These are phyloP conservation scores for Geranium incanum DNA, from an alignment of 441 rosid genomes.

Conservation along the genomic window DNA sequence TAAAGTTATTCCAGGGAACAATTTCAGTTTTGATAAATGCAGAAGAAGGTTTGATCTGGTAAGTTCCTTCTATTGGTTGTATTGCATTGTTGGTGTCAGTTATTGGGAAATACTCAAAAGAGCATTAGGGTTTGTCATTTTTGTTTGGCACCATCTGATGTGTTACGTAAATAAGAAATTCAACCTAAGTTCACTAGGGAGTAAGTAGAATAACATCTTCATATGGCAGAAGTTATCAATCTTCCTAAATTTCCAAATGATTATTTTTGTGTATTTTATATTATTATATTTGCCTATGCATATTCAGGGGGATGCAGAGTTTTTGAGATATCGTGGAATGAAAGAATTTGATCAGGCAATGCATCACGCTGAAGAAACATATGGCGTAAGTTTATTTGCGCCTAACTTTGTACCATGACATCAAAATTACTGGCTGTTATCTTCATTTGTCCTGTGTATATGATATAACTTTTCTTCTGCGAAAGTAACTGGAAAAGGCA, in stretches of 20 bases:
- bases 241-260: not conserved
- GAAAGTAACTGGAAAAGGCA: not conserved
- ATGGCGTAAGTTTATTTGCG: slow-evolving; percentile 50
- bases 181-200: not conserved
- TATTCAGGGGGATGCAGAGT: slow-evolving; percentile 67
- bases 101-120: not conserved
- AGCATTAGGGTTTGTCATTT: not conserved
- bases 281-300: slow-evolving; percentile 14
- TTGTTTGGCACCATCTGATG: not conserved
- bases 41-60: slow-evolving; percentile 94
- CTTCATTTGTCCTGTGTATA: not conserved
- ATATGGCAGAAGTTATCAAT: not conserved
- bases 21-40: slow-evolving; percentile 81
- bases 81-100: not conserved
- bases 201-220: not conserved
- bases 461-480: not conserved
- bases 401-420: not conserved
- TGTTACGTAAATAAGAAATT: not conserved
- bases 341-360: slow-evolving; percentile 94
- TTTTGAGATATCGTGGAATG: slow-evolving; percentile 71
- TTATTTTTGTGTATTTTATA: not conserved
- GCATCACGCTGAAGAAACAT: slow-evolving; percentile 78
- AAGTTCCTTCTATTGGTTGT: slow-evolving; percentile 24
- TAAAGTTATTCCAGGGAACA: slow-evolving; percentile 56
- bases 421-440: not conserved